These are phyloP conservation scores for Dactylellina cionopaga DNA, from an alignment of 2,329 filamentous ascomycete species.

Conservation along the genomic window DNA sequence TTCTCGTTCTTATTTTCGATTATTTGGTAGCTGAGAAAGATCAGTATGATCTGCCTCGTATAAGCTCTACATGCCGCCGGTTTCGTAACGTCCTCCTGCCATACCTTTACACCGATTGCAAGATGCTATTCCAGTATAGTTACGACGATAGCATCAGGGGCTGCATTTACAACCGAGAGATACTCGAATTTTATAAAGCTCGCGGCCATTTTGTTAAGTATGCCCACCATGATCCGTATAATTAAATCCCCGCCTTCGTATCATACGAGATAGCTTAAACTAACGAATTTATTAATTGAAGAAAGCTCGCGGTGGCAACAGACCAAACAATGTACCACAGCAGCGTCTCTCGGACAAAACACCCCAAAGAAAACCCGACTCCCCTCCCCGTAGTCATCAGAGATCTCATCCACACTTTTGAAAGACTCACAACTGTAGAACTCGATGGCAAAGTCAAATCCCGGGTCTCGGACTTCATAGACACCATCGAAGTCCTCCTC, in stretches of 20 bases:
- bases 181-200: conserved; percentile 16
- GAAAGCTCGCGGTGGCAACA: conserved; percentile 18
- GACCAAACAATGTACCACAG: conserved; percentile 12
- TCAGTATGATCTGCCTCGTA: background rate
- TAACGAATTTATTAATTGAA: background rate
- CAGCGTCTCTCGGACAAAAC: background rate
- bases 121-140: conserved; percentile 17
- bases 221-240: too few relatives aligned
- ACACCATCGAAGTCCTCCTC: conserved; percentile 12
- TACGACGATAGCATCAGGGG: background rate
- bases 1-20: conserved; percentile 1
- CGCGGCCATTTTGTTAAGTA: conserved; percentile 18
- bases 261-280: background rate
- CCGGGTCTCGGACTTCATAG: background rate
- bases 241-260: too few relatives aligned
- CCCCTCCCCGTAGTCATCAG: conserved; percentile 5
- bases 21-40: background rate
- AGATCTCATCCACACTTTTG: conserved; percentile 11
- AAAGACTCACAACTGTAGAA: conserved; percentile 10
- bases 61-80: conserved; percentile 5
- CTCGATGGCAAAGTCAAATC: conserved; percentile 25
- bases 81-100: conserved; percentile 21
- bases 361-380: background rate
- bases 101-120: conserved; percentile 24
- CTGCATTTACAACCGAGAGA: conserved; percentile 32